Evolutionary conservation across 768 basidiomycete species (phyloP).

Genomic region (Mycena leptocephala): DNA sequence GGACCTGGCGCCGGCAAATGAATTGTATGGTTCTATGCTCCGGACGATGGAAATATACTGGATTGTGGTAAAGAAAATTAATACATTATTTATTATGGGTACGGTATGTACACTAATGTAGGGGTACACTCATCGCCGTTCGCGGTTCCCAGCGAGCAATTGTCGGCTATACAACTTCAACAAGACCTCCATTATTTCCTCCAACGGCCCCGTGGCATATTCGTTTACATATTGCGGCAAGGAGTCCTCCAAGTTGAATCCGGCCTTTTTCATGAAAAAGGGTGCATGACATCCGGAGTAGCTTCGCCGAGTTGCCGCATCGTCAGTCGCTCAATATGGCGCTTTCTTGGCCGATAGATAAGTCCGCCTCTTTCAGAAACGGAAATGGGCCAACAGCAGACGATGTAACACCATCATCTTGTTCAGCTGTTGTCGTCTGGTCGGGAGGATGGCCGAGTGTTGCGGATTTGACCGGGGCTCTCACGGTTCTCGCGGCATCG

Average conservation of each 20-base stretch:
- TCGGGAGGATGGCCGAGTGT: conserved; percentile 23
- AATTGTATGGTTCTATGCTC: conserved; percentile 25
- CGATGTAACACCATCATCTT: background rate
- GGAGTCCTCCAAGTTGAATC: conserved; percentile 88
- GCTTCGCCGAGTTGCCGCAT: conserved; percentile 92
- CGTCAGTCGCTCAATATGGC: conserved; percentile 84
- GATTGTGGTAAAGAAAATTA: conserved; percentile 37
- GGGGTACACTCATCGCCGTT: conserved; percentile 30
- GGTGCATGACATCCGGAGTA: conserved; percentile 92
- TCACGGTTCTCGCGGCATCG: conserved; percentile 41
- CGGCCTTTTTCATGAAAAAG: conserved; percentile 91
- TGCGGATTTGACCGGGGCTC: conserved; percentile 26
- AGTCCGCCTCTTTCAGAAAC: conserved; percentile 50
- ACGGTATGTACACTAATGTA: conserved; percentile 9
- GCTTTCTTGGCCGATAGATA: conserved; percentile 69
- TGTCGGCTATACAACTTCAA: conserved; percentile 86
- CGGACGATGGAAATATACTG: conserved; percentile 4
- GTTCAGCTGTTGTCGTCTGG: background rate
- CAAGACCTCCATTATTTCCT: conserved; percentile 88
- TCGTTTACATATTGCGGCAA: conserved; percentile 92
- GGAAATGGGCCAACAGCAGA: conserved; percentile 8
- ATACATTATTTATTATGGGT: conserved; percentile 39
- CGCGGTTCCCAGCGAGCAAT: conserved; percentile 57
- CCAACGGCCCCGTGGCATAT: conserved; percentile 87
- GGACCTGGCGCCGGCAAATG: conserved; percentile 49